These are phyloP conservation scores for Cryomyces minteri DNA, from an alignment of 495 filamentous ascomycete species.

Conservation along the genomic window DNA sequence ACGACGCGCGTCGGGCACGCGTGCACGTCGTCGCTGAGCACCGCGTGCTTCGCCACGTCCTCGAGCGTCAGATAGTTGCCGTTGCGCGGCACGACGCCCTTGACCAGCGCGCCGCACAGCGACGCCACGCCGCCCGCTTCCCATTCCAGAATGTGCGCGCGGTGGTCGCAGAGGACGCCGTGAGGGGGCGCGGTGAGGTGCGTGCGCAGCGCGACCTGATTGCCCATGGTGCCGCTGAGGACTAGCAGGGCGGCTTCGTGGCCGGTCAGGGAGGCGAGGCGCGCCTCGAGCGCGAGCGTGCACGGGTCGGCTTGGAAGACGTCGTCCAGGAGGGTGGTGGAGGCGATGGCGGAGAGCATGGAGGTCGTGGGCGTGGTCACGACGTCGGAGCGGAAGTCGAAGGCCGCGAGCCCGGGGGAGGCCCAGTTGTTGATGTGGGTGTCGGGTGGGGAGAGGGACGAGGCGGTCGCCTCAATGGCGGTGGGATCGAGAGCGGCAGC, in stretches of 20 bases:
- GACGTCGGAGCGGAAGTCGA: constrained; percentile 54
- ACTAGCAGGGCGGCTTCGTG: constrained; percentile 64
- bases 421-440: constrained; percentile 31
- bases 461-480: no score
- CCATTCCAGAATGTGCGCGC: constrained; percentile 46
- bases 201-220: constrained; percentile 52
- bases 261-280: constrained; percentile 48
- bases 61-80: constrained; percentile 55
- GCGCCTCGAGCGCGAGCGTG: constrained; percentile 47
- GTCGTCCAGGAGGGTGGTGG: constrained; percentile 45
- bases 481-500: not conserved
- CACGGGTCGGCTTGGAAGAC: constrained; percentile 71
- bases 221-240: constrained; percentile 82
- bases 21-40: constrained; percentile 36
- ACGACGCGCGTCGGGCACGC: constrained; percentile 62
- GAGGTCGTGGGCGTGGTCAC: constrained; percentile 69
- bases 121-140: constrained; percentile 56
- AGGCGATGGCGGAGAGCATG: constrained; percentile 52
- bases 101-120: constrained; percentile 40
- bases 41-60: constrained; percentile 42
- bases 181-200: constrained; percentile 54
- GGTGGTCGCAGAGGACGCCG: constrained; percentile 46
- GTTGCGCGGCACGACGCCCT: constrained; percentile 41
- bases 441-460: not conserved
- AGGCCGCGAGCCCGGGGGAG: constrained; percentile 40